phyloP scores from a whole-genome alignment of 2,329 filamentous ascomycete genomes.

The Fusarium keratoplasticum region DNA sequence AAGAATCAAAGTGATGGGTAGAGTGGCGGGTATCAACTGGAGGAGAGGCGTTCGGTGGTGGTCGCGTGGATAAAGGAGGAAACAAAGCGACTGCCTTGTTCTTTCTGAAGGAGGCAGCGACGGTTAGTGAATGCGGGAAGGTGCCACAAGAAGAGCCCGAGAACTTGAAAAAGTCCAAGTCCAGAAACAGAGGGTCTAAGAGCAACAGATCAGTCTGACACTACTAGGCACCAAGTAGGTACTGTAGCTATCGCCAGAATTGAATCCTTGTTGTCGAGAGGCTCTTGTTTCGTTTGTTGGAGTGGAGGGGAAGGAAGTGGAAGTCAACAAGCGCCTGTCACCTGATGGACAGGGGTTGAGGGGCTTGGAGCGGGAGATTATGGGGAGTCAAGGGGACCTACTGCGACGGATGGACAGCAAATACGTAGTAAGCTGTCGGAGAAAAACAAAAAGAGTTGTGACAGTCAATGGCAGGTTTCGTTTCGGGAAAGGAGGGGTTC shows the following conservation, averaged over 20 bases:
- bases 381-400: constrained; percentile 14
- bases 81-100: constrained; percentile 42
- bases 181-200: constrained; percentile 20
- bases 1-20: constrained; percentile 14
- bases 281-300: constrained; percentile 34
- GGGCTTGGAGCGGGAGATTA: constrained; percentile 17
- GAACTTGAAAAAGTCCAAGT: constrained; percentile 16
- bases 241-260: constrained; percentile 30
- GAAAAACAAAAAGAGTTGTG: constrained; percentile 3
- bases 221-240: neutral
- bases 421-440: neutral
- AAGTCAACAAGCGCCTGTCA: constrained; percentile 46
- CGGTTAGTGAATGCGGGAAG: constrained; percentile 29
- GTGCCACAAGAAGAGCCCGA: constrained; percentile 2
- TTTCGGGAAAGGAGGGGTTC: constrained; percentile 15
- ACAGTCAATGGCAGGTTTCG: neutral
- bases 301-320: constrained; percentile 25
- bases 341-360: constrained; percentile 42
- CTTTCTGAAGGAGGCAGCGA: constrained; percentile 37
- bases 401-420: neutral
- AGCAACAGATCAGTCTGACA: constrained; percentile 2
- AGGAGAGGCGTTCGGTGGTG: constrained; percentile 22
- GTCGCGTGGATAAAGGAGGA: constrained; percentile 38
- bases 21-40: constrained; percentile 33
- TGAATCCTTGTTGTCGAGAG: constrained; percentile 42